phyloP scores from a whole-genome alignment of 2,329 filamentous ascomycete species.

The Colletotrichum neosansevieriae region DNA sequence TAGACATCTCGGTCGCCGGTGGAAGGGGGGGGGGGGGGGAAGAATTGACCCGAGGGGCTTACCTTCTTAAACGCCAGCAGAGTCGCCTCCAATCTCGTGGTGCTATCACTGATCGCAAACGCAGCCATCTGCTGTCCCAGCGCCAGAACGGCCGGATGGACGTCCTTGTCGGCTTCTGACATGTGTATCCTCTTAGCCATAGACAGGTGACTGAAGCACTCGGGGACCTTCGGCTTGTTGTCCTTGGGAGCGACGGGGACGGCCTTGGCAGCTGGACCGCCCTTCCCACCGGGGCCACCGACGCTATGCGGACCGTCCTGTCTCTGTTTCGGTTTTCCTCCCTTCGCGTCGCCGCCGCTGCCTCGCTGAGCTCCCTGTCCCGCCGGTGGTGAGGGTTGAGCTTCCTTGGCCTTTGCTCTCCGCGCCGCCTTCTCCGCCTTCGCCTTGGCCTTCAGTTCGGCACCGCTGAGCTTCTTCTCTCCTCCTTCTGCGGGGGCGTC shows the following conservation, averaged over 20 bases:
- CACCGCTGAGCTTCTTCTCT: slow-evolving; percentile 74
- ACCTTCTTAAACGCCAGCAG: slow-evolving; percentile 91
- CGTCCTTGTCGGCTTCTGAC: slow-evolving; percentile 75
- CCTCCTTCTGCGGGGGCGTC: slow-evolving; percentile 40
- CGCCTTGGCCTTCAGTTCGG: slow-evolving; percentile 87
- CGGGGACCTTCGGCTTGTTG: slow-evolving; percentile 72
- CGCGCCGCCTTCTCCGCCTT: slow-evolving; percentile 93
- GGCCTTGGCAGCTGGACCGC: slow-evolving; percentile 51
- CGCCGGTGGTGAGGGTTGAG: slow-evolving; percentile 57
- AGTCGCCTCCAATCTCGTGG: slow-evolving; percentile 87
- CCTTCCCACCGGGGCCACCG: slow-evolving; percentile 47
- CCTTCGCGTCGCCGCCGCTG: slow-evolving; percentile 58
- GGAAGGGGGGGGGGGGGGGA: neutral
- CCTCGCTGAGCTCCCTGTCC: slow-evolving; percentile 51
- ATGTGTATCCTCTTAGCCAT: slow-evolving; percentile 70
- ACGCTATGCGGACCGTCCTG: slow-evolving; percentile 54
- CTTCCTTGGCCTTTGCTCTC: slow-evolving; percentile 77
- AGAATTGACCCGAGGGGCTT: slow-evolving; percentile 33
- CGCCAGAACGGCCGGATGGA: slow-evolving; percentile 87
- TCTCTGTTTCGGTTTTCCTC: slow-evolving; percentile 60
- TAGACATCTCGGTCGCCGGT: slow-evolving; percentile 21
- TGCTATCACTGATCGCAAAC: slow-evolving; percentile 91
- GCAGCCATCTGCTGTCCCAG: slow-evolving; percentile 91
- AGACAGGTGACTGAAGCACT: slow-evolving; percentile 85
- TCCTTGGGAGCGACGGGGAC: slow-evolving; percentile 58